Percentiles rank a stretch among this genome's conserved stretches.
phyloP scores from a whole-genome alignment of 352 stramenopile species.

The Pythium myriotylum region DNA sequence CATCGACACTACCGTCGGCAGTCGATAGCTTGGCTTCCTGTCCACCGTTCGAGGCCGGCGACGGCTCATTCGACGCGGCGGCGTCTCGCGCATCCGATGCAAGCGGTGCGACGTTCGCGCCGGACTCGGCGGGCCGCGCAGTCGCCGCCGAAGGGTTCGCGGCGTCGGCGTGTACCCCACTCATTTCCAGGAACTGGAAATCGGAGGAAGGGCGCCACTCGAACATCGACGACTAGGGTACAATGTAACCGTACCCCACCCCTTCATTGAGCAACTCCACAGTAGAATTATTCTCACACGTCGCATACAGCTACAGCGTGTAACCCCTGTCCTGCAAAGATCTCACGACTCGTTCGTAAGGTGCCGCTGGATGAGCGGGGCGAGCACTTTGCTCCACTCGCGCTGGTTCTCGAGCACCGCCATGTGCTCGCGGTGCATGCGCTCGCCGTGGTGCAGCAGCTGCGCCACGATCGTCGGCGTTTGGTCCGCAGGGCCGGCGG shows the following conservation, averaged over 20 bases:
- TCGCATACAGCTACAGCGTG: too few species aligned
- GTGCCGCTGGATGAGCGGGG: neutral
- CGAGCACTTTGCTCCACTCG: neutral
- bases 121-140: neutral
- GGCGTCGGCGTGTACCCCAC: neutral
- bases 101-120: neutral
- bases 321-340: neutral
- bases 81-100: neutral
- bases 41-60: neutral
- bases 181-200: neutral
- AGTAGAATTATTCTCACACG: neutral
- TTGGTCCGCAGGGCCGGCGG: too few species aligned
- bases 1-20: neutral
- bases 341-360: neutral
- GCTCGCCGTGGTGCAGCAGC: neutral
- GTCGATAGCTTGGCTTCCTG: constrained; percentile 2
- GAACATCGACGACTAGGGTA: constrained; percentile 6
- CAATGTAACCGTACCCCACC: neutral
- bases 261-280: neutral
- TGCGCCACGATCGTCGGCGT: neutral
- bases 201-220: constrained; percentile 16
- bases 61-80: constrained; percentile 3
- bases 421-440: constrained; percentile 2
- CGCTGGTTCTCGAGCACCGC: neutral
- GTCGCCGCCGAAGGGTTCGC: neutral